Conservation (phyloP, 2,329 filamentous ascomycete genomes). For the Sarocladium oryzae region DNA sequence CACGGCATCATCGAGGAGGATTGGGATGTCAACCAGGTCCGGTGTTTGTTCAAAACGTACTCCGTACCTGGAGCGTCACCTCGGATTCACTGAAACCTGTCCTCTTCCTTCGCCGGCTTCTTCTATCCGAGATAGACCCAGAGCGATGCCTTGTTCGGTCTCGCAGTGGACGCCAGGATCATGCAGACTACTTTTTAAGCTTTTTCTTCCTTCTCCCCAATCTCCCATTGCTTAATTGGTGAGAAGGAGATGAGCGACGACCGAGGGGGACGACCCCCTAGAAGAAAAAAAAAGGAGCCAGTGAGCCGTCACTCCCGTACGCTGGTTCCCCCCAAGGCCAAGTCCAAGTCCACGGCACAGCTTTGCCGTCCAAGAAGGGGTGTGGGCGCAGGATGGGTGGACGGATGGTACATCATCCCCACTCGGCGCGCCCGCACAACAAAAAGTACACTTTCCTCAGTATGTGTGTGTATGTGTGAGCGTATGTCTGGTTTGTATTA, state of each 20-base stretch:
- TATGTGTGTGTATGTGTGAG: not conserved
- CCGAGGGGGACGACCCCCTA: too few relatives aligned
- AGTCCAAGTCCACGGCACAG: slow-evolving; percentile 2
- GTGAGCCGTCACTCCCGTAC: not conserved
- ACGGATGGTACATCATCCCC: not conserved
- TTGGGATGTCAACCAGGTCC: not conserved
- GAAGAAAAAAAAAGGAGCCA: too few relatives aligned
- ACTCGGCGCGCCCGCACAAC: not conserved
- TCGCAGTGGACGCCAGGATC: too few relatives aligned
- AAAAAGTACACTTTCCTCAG: not conserved
- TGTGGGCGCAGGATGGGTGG: not conserved
- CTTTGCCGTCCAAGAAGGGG: slow-evolving; percentile 3
- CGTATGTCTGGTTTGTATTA: too few relatives aligned
- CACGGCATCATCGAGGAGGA: not conserved
- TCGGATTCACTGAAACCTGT: slow-evolving; percentile 2
- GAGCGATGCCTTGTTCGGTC: not conserved
- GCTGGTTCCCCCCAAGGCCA: not conserved
- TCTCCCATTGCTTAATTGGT: too few relatives aligned
- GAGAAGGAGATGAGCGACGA: too few relatives aligned
- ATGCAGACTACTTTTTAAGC: not conserved
- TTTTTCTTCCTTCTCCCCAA: slow-evolving; percentile 1
- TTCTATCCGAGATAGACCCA: not conserved
- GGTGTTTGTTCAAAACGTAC: not conserved
- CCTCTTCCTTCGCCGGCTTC: not conserved
- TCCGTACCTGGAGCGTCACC: too few relatives aligned